Evolutionary conservation across 331 rosid species (phyloP), one percentile per base, ranked within the genome.

Genomic region (Rhamnella rubrinervis): DNA sequence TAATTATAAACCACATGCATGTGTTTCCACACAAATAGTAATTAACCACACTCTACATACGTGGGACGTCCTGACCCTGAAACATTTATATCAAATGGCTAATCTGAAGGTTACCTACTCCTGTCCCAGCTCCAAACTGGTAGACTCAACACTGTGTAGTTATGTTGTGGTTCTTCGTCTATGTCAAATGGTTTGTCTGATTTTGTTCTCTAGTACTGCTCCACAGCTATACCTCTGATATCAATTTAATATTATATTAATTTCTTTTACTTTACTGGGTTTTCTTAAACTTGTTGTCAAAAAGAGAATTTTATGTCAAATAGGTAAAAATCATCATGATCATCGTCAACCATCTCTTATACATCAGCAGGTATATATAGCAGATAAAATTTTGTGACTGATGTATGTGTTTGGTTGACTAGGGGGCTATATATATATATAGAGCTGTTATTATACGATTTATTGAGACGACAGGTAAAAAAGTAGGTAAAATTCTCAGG

Each of bases 21-120:
- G 25, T 63, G 68, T 37, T 52, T 26, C 66, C 17, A 61, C 68
- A 37, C 61, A n/a, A 61, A 59, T 49, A 60, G 59, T 55, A 60
- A 71, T 37, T 63, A 19, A 49, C 40, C 19, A 57, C 37, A 20
- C 21, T 14, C 35, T 25, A 15, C 28, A 18, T 6, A 15, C 12
- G 66, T 50, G 79, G 77, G 65, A 55, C 85, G 80, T 74, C 16
- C 11, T 44, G 49, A 17, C 14, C 46, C 56, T 49, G 50, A 57
- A 55, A 38, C 67, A 44, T 44, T 44, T 44, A 44, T 7, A 74
- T 79, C 73, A 74, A 75, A 53, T 70, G 66, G 57, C 82, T 56
- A 69, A 66, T 79, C 82, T 66, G 57, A 80, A 78, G 67, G 71
- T 64, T 52, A 76, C 82, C 82, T 68, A 71, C 78, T 67, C 64